Evolutionary conservation across 176 grass and related monocot species (phyloP).

Genomic region (Rhynchospora breviuscula): DNA sequence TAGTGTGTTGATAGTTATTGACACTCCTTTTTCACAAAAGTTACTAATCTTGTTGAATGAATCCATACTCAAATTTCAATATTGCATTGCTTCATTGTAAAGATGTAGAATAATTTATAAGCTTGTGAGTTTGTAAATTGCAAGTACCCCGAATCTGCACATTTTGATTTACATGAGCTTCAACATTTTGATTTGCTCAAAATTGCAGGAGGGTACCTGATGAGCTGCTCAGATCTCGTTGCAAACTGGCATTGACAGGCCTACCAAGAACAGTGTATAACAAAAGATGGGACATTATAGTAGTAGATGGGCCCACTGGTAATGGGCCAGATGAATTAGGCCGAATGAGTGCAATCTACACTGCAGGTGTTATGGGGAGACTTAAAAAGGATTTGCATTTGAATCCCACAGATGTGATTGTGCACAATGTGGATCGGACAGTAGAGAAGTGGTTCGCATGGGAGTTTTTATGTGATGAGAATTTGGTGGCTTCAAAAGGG

Average conservation of each 20-base stretch:
- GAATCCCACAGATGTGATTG: slow-evolving; percentile 66
- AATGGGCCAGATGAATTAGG: slow-evolving; percentile 54
- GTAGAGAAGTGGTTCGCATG: slow-evolving; percentile 55
- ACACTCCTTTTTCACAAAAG: not conserved
- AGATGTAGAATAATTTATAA: not conserved
- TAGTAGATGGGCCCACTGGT: slow-evolving; percentile 77
- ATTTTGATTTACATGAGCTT: not conserved
- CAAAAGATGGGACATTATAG: slow-evolving; percentile 66
- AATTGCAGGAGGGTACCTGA: slow-evolving; percentile 17
- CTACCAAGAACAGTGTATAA: slow-evolving; percentile 60
- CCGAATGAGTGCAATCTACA: slow-evolving; percentile 80
- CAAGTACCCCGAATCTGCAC: not conserved
- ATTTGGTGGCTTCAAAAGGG: slow-evolving; percentile 35
- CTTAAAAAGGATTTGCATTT: slow-evolving; percentile 17
- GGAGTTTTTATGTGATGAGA: slow-evolving; percentile 64
- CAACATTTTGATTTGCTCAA: not conserved
- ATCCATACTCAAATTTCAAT: not conserved
- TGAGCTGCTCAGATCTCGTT: slow-evolving; percentile 15
- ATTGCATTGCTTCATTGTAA: not conserved
- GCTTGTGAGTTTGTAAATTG: not conserved
- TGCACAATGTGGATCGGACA: slow-evolving; percentile 65
- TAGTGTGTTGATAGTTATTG: not conserved
- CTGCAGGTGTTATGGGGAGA: slow-evolving; percentile 44
- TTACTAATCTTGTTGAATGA: not conserved
- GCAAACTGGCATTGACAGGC: slow-evolving; percentile 51